These are phyloP conservation scores for Ilex aquifolium DNA, from an alignment of 257 asterid species.

Conservation along the genomic window DNA sequence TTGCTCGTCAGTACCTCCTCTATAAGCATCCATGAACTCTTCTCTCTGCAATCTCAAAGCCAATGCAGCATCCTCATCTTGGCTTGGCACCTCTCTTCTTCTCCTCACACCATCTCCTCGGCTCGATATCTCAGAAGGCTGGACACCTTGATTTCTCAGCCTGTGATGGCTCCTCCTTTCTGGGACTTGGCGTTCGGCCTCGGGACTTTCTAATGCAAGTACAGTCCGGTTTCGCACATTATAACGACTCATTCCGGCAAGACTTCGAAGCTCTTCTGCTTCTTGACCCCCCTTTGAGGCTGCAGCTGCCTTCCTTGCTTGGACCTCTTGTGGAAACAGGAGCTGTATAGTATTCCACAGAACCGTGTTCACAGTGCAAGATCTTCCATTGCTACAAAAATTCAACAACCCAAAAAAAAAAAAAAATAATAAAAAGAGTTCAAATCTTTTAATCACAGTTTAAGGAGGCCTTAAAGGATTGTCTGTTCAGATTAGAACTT, in stretches of 20 bases:
- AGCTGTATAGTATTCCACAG: constrained; percentile 97
- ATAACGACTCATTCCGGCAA: no score
- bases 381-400: constrained; percentile 66
- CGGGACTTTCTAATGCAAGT: constrained; percentile 37
- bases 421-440: no score
- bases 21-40: constrained; percentile 62
- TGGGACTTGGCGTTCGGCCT: constrained; percentile 20
- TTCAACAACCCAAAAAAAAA: background rate
- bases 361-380: constrained; percentile 87
- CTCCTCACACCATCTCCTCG: constrained; percentile 10
- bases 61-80: constrained; percentile 84
- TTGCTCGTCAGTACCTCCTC: constrained; percentile 20
- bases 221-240: constrained; percentile 27
- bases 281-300: constrained; percentile 11
- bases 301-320: constrained; percentile 50
- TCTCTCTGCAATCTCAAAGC: constrained; percentile 93
- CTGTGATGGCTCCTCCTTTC: constrained; percentile 24
- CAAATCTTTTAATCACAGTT: no score
- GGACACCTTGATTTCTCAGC: constrained; percentile 24
- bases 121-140: constrained; percentile 21
- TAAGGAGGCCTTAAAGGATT: background rate
- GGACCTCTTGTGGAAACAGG: constrained; percentile 79
- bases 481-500: background rate
- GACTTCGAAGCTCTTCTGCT: background rate
- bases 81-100: constrained; percentile 41